Evolutionary conservation across 805 yeast species (phyloP), one percentile per base, ranked within the genome.

Genomic region (Lipomyces anomalus): DNA sequence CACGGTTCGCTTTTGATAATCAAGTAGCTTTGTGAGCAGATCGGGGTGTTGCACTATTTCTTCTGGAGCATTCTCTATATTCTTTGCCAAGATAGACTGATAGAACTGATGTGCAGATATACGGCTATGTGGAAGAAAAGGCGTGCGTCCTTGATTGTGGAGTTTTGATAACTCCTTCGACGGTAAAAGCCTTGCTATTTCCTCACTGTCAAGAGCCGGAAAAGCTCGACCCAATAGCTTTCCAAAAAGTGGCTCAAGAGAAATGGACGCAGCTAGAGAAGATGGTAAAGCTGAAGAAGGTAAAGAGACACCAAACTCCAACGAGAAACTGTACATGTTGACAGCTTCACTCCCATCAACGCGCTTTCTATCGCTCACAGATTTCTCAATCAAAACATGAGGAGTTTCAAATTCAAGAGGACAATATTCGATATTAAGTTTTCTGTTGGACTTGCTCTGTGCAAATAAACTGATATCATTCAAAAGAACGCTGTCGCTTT

Each of bases 1-100:
- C 2, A 68, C 65, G 1, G 71, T 55, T 23, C 64, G 66, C 28
- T 59, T 40, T 48, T 68, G 72, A 40, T 44, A 50, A 30, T 44
- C 47, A 5, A 50, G 42, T 18, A 50, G 18, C 6, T 36, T 11
- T 4, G 55, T 38, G 3, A 5, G n/a, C 13, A 50, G 38, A 5
- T 38, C 47, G 3, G 44, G 33, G 22, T 44, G 53, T 32, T 43
- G 53, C 11, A 50, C 36, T 6, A 41, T 4, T 4, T 28, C 20
- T 9, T 9, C 30, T 17, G 28, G 28, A 2, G 53, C 38, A 17
- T 40, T 34, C 13, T 47, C 47, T 2, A 43, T 21, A 11, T 41
- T 29, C 23, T 41, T 48, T 17, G 36, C 26, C n/a, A 40, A 44
- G 11, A 50, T 48, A 17, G 52, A 39, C 16, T 33, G 44, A 37